Conservation (phyloP, 441 rosid species). For the Raphanus hybrid region DNA sequence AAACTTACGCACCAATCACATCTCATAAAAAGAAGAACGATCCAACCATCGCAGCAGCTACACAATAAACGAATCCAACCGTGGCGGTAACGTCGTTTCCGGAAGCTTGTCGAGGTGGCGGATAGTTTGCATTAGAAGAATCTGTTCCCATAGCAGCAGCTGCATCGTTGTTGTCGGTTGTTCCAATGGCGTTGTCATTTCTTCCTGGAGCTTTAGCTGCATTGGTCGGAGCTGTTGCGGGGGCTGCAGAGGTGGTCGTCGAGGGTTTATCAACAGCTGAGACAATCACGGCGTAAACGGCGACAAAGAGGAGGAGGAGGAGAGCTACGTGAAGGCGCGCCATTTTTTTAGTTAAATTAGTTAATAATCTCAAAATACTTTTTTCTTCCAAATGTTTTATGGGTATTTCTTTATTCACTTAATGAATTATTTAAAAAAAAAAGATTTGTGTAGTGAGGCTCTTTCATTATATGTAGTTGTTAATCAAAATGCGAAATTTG, state of each 20-base stretch:
- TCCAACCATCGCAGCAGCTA: slow-evolving; percentile 21
- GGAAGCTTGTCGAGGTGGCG: slow-evolving; percentile 23
- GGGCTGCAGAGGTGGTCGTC: not conserved
- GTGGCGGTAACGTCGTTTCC: not conserved
- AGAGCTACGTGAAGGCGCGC: not conserved
- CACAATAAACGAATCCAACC: not conserved
- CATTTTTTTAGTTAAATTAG: not conserved
- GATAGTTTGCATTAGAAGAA: slow-evolving; percentile 34
- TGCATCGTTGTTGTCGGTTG: slow-evolving; percentile 24
- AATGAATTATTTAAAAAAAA: not conserved
- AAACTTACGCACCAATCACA: slow-evolving; percentile 1
- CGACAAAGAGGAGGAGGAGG: not conserved
- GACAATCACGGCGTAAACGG: not conserved
- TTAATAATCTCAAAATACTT: slow-evolving; percentile 30
- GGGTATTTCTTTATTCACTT: slow-evolving; percentile 33
- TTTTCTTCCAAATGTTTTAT: slow-evolving; percentile 27
- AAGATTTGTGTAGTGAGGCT: not conserved
- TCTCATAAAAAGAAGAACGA: slow-evolving; percentile 29
- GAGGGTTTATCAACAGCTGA: slow-evolving; percentile 1
- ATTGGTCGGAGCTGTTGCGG: not conserved
- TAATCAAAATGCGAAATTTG: slow-evolving; percentile 9
- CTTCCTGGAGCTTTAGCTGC: not conserved
- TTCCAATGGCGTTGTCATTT: slow-evolving; percentile 36
- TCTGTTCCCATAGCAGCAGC: slow-evolving; percentile 37
- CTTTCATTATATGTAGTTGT: slow-evolving; percentile 17